A percentile compares a stretch with the other conserved stretches of the same genome.
phyloP scores from a whole-genome alignment of 2,329 filamentous ascomycete species.

The Aspergillus quadricinctus region DNA sequence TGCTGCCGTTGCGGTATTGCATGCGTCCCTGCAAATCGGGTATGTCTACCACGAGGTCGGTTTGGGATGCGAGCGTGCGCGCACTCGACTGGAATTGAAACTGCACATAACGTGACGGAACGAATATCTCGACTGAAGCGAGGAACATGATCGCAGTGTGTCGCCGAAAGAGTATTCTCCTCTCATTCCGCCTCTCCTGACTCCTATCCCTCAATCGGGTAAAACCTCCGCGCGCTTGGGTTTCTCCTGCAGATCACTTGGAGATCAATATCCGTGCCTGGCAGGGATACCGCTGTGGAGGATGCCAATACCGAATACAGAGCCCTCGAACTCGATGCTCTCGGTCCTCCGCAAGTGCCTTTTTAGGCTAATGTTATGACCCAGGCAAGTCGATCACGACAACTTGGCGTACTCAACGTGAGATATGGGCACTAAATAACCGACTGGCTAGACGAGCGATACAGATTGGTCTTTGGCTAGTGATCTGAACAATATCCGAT shows the following conservation, averaged over 20 bases:
- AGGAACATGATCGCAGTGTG: not conserved
- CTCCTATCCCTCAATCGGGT: not conserved
- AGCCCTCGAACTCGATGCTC: not conserved
- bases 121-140: constrained; percentile 22
- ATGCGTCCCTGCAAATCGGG: constrained; percentile 28
- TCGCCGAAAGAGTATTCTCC: not conserved
- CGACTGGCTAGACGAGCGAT: no score
- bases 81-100: constrained; percentile 8
- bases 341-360: not conserved
- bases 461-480: no score
- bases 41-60: constrained; percentile 30
- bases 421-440: no score
- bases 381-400: no score
- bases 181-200: not conserved
- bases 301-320: not conserved
- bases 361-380: no score
- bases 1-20: constrained; percentile 21
- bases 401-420: no score
- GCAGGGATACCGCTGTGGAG: no score
- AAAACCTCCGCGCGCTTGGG: not conserved
- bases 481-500: no score
- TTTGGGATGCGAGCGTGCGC: constrained; percentile 14
- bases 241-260: constrained; percentile 7
- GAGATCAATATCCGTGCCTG: no score
- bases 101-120: constrained; percentile 15